A percentile compares a stretch with the other conserved stretches of the same genome.
phyloP scores from a whole-genome alignment of 306 rosid species.

The Cajanus cajan region DNA sequence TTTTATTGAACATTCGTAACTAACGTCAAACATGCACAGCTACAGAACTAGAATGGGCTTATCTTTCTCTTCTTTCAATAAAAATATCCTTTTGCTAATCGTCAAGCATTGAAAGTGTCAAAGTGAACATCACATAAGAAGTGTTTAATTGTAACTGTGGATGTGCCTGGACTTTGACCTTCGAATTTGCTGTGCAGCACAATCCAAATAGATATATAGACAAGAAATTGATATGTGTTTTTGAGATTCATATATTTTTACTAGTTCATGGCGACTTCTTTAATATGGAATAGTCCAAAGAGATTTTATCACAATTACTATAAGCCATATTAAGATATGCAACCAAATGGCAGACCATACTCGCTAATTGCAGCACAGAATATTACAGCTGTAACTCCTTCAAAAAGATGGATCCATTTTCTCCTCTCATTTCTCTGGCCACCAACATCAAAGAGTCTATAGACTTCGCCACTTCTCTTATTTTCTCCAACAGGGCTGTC shows the following conservation, averaged over 20 bases:
- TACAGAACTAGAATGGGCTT: neutral
- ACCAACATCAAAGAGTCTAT: slow-evolving; percentile 17
- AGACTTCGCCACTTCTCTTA: slow-evolving; percentile 10
- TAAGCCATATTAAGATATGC: neutral
- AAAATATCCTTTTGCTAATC: neutral
- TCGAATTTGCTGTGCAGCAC: neutral
- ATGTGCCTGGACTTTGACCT: neutral
- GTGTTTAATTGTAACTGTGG: neutral
- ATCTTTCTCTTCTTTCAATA: neutral
- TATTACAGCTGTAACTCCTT: slow-evolving; percentile 17
- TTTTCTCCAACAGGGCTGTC: slow-evolving; percentile 17
- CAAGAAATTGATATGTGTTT: neutral
- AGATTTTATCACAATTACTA: neutral
- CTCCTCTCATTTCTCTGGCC: slow-evolving; percentile 14
- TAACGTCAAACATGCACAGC: neutral
- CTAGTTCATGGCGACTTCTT: neutral
- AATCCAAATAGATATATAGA: neutral
- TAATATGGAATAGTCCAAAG: neutral
- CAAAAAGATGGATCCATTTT: slow-evolving; percentile 14
- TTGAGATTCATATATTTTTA: neutral
- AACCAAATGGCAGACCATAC: neutral
- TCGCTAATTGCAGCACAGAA: slow-evolving; percentile 23
- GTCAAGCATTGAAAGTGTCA: neutral
- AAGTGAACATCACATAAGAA: neutral
- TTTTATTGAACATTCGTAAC: neutral